Conservation (phyloP, 495 filamentous ascomycete genomes). For the Evansstolkia leycettana region DNA sequence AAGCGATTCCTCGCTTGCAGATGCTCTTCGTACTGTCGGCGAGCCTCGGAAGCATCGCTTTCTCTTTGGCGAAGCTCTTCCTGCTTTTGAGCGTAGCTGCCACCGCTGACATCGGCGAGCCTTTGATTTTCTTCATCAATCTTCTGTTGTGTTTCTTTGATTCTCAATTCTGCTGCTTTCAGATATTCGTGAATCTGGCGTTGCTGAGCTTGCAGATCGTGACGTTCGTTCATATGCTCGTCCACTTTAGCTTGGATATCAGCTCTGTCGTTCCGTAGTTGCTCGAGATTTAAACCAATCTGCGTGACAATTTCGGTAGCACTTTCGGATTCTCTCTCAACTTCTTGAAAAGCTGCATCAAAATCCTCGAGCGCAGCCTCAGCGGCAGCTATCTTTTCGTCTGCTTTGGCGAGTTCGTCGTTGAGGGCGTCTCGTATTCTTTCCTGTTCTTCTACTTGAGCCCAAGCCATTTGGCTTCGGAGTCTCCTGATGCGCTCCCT, state of each 20-base stretch:
- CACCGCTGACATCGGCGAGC: slow-evolving; percentile 39
- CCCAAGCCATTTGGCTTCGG: slow-evolving; percentile 55
- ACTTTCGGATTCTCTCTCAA: slow-evolving; percentile 35
- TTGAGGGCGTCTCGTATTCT: slow-evolving; percentile 21
- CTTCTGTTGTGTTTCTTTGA: slow-evolving; percentile 25
- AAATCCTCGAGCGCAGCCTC: slow-evolving; percentile 26
- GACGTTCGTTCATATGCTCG: slow-evolving; percentile 26
- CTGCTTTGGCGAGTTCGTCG: slow-evolving; percentile 19
- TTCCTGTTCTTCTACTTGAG: slow-evolving; percentile 52
- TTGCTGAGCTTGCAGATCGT: slow-evolving; percentile 39
- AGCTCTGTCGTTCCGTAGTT: slow-evolving; percentile 26
- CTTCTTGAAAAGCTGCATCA: slow-evolving; percentile 29
- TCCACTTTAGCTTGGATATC: slow-evolving; percentile 27
- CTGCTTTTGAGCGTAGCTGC: slow-evolving; percentile 36
- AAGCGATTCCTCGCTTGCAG: slow-evolving; percentile 12
- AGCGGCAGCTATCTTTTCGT: slow-evolving; percentile 27
- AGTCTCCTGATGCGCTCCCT: slow-evolving; percentile 38
- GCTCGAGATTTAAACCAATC: slow-evolving; percentile 36
- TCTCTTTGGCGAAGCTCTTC: slow-evolving; percentile 32
- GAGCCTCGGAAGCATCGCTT: slow-evolving; percentile 18
- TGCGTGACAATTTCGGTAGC: slow-evolving; percentile 41
- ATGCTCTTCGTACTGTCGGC: slow-evolving; percentile 19
- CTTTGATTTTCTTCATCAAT: slow-evolving; percentile 36
- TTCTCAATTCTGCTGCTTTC: slow-evolving; percentile 26
- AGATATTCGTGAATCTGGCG: slow-evolving; percentile 35